Conservation (phyloP, 148 eudicot species). For the Rhododendron griersonianum region DNA sequence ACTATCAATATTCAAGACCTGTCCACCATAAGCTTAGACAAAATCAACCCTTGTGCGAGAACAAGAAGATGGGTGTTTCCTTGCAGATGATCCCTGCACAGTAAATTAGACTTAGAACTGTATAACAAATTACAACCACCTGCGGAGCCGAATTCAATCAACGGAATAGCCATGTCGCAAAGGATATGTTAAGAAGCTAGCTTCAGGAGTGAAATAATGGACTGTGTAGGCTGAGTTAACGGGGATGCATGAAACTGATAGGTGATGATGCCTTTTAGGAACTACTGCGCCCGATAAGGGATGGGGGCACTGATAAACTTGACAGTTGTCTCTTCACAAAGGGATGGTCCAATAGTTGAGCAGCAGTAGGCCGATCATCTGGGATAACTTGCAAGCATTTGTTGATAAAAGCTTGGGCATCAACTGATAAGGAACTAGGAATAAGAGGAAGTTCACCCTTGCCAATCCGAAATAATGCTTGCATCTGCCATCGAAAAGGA, state of each 20-base stretch:
- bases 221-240: not conserved
- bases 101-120: not conserved
- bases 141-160: not conserved
- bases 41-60: not conserved
- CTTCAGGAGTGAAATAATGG: not conserved
- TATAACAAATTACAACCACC: conserved; percentile 1
- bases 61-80: not conserved
- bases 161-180: not conserved
- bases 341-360: conserved; percentile 41
- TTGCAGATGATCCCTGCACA: not conserved
- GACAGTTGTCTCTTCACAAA: conserved; percentile 41
- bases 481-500: conserved; percentile 30
- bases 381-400: conserved; percentile 50
- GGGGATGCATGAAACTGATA: not conserved
- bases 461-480: conserved; percentile 39
- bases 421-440: conserved; percentile 35
- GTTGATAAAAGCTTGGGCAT: conserved; percentile 32
- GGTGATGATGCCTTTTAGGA: not conserved
- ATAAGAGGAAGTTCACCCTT: conserved; percentile 34
- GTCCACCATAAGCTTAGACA: too few species aligned
- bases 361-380: conserved; percentile 39
- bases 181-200: not conserved
- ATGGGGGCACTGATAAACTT: conserved; percentile 28
- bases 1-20: not conserved
- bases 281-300: not conserved